Conservation (phyloP, 2,329 filamentous ascomycete species). For the Clonostachys rosea region DNA sequence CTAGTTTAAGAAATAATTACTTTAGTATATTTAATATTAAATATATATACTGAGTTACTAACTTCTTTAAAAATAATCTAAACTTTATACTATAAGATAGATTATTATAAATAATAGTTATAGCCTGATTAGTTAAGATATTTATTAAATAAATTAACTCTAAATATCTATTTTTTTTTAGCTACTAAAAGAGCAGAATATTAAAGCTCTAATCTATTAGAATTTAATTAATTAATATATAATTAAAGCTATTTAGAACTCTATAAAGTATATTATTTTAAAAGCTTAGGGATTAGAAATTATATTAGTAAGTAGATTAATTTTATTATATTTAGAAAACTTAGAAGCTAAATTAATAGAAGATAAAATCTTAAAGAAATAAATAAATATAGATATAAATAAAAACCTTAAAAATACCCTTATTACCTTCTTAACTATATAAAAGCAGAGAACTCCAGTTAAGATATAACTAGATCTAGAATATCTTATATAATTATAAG, state of each 20-base stretch:
- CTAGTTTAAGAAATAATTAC: background rate
- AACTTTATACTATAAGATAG: background rate
- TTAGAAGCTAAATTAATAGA: background rate
- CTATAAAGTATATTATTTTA: background rate
- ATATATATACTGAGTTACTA: background rate
- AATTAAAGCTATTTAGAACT: background rate
- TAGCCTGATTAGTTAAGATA: background rate
- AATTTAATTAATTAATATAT: background rate
- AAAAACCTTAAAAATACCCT: background rate
- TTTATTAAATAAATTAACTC: background rate
- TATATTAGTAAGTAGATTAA: background rate
- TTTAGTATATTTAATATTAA: background rate
- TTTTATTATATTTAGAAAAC: background rate
- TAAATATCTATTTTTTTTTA: background rate
- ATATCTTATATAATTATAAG: background rate
- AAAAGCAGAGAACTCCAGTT: background rate
- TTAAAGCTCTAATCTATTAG: background rate
- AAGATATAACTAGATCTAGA: background rate
- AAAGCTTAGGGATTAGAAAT: background rate
- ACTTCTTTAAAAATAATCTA: background rate
- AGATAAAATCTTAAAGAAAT: background rate
- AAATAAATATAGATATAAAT: background rate
- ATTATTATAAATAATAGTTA: background rate
- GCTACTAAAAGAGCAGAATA: background rate
- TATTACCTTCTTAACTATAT: background rate